Conservation (phyloP, 441 rosid genomes). For the Populus hybrid region DNA sequence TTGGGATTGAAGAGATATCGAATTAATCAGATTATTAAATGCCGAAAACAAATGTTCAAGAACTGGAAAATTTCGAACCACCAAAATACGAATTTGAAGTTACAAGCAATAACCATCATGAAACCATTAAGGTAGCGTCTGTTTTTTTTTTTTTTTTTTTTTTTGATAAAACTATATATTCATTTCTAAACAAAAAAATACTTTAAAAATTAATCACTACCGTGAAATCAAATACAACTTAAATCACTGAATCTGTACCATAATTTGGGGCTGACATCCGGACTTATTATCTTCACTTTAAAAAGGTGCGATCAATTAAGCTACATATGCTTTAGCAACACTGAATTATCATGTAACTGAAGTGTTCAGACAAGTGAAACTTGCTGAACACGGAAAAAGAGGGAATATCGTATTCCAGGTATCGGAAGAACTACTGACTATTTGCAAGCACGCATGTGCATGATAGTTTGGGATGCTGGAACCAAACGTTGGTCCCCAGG, state of each 20-base stretch:
- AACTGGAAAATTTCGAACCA: not conserved
- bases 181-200: too few relatives aligned
- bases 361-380: not conserved
- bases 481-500: not conserved
- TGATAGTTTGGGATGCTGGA: not conserved
- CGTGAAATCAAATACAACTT: too few relatives aligned
- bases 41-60: too few relatives aligned
- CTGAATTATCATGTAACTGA: not conserved
- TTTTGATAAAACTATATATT: too few relatives aligned
- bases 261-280: not conserved
- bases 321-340: too few relatives aligned
- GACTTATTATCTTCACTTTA: not conserved
- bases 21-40: too few relatives aligned
- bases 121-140: too few relatives aligned
- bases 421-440: not conserved
- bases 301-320: not conserved
- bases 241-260: too few relatives aligned
- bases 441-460: not conserved
- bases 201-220: too few relatives aligned
- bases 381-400: not conserved
- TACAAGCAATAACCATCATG: too few relatives aligned
- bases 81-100: not conserved
- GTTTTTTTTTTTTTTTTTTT: too few relatives aligned
- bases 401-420: not conserved
- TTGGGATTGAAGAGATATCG: too few relatives aligned